Evolutionary conservation across 1,284 basidiomycete species (phyloP), one percentile per base, ranked within the genome.

Genomic region (Pisolithus thermaeus): DNA sequence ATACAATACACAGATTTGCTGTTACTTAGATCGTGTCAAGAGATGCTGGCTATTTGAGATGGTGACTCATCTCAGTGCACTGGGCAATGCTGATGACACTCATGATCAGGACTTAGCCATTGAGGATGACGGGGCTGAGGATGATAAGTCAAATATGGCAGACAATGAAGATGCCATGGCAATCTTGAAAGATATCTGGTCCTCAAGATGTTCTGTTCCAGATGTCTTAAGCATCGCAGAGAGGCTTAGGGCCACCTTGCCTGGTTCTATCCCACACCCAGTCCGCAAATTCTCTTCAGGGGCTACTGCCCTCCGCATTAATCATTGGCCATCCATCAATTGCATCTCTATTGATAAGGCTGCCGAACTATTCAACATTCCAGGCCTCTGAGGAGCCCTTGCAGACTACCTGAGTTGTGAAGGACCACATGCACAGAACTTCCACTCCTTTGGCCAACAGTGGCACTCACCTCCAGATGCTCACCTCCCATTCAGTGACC

Each of bases 1-100:
- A 30, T 30, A 30, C 11, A 9, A 30, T 30, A 7, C 11, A 30
- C 3, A 25, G 23, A 25, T 25, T 25, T 25, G 62, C 48, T 39
- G 59, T 7, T 50, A 52, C 36, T 61, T 70, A 7, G 62, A 70
- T 46, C 49, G 55, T 9, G 11, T 40, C 22, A 60, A 67, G 8
- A 69, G 67, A 53, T 61, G 62, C 38, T 35, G 50, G 9, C 37
- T 45, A 4, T 69, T 70, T 50, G 51, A 66, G 43, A 56, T 69
- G 25, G 55, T 62, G 2, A 30, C 28, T 8, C 28, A 30, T 30
- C n/a, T 37, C 36, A 37, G 36, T 8, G 36, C 11, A 14, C n/a
- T 37, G n/a, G 7, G 36, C 7, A 65, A 61, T 12, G 27, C 59
- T 11, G 2, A 22, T 6, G 1, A 2, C 2, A 20, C 20, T 16